Percentiles rank a stretch among this genome's conserved stretches.
Conservation (phyloP, 257 asterid species). For the Striga asiatica region DNA sequence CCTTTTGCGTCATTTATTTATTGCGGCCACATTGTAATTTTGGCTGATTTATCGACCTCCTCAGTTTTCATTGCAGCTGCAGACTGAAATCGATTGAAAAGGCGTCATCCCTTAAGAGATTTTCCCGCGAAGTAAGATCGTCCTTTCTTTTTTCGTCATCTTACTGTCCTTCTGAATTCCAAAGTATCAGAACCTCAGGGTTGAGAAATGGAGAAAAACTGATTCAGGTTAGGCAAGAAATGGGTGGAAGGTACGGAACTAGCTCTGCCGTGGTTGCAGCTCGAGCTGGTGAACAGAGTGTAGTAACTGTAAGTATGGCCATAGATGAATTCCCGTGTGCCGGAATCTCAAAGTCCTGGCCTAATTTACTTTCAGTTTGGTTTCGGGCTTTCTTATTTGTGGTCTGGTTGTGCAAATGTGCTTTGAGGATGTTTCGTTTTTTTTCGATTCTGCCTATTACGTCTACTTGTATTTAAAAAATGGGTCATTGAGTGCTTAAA, state of each 20-base stretch:
- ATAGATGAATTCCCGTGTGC: background rate
- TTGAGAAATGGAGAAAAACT: background rate
- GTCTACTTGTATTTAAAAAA: background rate
- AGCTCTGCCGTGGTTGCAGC: constrained; percentile 17
- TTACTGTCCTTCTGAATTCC: background rate
- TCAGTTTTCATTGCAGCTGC: constrained; percentile 10
- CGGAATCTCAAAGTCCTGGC: background rate
- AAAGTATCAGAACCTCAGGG: background rate
- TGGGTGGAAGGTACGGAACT: constrained; percentile 11
- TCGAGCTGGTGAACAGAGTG: constrained; percentile 24
- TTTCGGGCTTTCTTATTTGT: background rate
- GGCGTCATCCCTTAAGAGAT: constrained; percentile 5
- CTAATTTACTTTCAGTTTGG: background rate
- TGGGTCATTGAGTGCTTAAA: background rate
- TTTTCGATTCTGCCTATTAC: background rate
- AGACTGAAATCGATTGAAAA: constrained; percentile 17
- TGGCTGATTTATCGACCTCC: background rate
- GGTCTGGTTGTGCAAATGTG: background rate
- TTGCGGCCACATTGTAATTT: background rate
- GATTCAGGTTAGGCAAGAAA: constrained; percentile 20
- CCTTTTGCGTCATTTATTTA: background rate
- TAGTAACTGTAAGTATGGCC: constrained; percentile 31
- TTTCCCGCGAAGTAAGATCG: constrained; percentile 21
- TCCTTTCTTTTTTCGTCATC: background rate
- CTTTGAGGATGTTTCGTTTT: constrained; percentile 1